These are phyloP conservation scores for Crucibulum laeve DNA, from an alignment of 768 basidiomycete species.

Conservation along the genomic window DNA sequence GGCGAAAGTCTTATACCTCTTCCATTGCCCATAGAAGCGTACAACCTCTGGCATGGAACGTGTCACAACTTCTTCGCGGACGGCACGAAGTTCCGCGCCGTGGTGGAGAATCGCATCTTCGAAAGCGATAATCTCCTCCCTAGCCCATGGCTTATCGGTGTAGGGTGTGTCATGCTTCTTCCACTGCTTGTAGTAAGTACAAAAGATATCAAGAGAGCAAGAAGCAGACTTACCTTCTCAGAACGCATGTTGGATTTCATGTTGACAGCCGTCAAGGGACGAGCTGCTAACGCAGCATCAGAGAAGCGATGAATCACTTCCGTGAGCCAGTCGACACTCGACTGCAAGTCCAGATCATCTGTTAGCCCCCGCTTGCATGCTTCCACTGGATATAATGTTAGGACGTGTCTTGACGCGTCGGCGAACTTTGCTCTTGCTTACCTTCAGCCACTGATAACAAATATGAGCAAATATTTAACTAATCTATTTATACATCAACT, in stretches of 20 bases:
- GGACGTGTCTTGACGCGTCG: not conserved
- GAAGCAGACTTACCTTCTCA: constrained; percentile 52
- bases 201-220: constrained; percentile 4
- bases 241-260: constrained; percentile 53
- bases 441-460: constrained; percentile 48
- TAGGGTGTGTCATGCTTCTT: constrained; percentile 62
- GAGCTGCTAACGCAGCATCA: constrained; percentile 55
- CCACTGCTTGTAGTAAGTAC: too few species aligned
- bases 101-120: constrained; percentile 71
- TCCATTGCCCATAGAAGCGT: constrained; percentile 83
- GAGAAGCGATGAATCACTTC: constrained; percentile 73
- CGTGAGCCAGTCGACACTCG: constrained; percentile 77
- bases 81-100: constrained; percentile 76
- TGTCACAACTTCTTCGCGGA: constrained; percentile 69
- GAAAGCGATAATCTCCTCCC: constrained; percentile 68
- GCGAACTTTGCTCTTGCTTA: constrained; percentile 22
- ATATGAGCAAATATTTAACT: constrained; percentile 15
- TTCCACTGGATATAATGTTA: constrained; percentile 48
- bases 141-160: constrained; percentile 67
- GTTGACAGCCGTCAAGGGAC: constrained; percentile 56
- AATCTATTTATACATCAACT: constrained; percentile 21
- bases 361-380: constrained; percentile 55
- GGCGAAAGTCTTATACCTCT: constrained; percentile 46
- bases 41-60: constrained; percentile 75
- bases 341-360: constrained; percentile 44